Base-by-base conservation (phyloP, 2,329 filamentous ascomycete genomes). In the Nakataea oryzae region DNA sequence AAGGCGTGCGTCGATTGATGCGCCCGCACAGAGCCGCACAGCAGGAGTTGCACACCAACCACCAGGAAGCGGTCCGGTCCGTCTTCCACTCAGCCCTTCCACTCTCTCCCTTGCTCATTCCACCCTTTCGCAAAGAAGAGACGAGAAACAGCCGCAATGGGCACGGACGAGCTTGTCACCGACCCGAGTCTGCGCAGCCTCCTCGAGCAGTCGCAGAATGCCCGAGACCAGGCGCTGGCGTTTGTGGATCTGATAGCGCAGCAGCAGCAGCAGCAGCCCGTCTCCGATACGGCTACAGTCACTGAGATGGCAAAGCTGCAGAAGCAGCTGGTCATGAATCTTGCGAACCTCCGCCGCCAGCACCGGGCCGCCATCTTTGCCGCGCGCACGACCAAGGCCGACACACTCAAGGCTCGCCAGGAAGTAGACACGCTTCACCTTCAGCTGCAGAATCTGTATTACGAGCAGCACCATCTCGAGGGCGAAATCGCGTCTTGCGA, bases 361-460 rank as follows among this genome's bases (percentile, higher is more conserved):
- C 93, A 97, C 72, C 87, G 95, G 30, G 83, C 88, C 66, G 91
- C 92, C 12, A 86, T 93, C 66, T 83, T 96, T 68, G 82, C 86
- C 32, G 90, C 92, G 32, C 86, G 95, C 66, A 86, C 91, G 67
- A 96, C 93, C 17, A 97, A 97, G 74, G 81, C 89, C 61, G 80
- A 86, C 68, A 97, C 95, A 0, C 89, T 91, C 32, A 91, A 96
- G 73, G 90, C 89, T 59, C 86, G 93, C 59, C 90, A 93, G 69
- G 91, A 96, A 75, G 91, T 97, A 66, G 95, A 99, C 72, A 86
- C 88, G 59, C 80, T 99, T 64, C 93, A 97, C 72, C 81, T 99
- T 50, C 90, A 96, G 71, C 81, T 99, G 62, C 93, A 97, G 75
- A 99, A 99, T 71, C 78, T 99, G 9, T 96, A 95, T 74, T 99